These are phyloP conservation scores for Candida manassasensis DNA, from an alignment of 805 yeast genomes.

Conservation along the genomic window DNA sequence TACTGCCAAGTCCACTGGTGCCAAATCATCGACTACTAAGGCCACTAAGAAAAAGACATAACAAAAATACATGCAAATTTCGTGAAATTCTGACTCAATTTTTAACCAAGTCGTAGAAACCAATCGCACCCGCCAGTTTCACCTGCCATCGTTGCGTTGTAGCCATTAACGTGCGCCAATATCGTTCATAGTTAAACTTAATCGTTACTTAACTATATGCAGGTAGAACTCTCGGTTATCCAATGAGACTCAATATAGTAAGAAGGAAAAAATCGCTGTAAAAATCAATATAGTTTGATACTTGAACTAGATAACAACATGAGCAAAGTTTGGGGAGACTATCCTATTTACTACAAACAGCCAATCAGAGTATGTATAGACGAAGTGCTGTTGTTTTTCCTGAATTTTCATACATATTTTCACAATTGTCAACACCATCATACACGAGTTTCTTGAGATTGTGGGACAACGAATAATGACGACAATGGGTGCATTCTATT, in stretches of 20 bases:
- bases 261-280: conserved; percentile 1
- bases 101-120: no score
- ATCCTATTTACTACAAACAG: conserved; percentile 56
- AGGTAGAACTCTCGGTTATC: conserved; percentile 4
- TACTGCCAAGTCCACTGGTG: conserved; percentile 9
- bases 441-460: no score
- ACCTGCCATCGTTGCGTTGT: not conserved
- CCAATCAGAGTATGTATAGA: conserved; percentile 55
- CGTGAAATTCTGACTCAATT: no score
- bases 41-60: conserved; percentile 14
- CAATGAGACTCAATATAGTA: conserved; percentile 10
- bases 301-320: not conserved
- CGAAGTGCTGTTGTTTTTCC: no score
- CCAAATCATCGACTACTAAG: conserved; percentile 12
- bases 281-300: not conserved
- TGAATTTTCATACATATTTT: no score
- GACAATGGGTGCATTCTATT: no score
- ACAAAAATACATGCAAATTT: no score
- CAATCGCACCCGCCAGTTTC: not conserved
- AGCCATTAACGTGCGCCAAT: not conserved
- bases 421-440: no score
- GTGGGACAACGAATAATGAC: no score
- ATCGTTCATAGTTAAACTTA: not conserved
- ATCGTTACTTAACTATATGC: conserved; percentile 1
- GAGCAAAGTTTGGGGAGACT: conserved; percentile 39